Evolutionary conservation across 257 asterid genomes (phyloP).

Genomic region (Primulina tabacum): DNA sequence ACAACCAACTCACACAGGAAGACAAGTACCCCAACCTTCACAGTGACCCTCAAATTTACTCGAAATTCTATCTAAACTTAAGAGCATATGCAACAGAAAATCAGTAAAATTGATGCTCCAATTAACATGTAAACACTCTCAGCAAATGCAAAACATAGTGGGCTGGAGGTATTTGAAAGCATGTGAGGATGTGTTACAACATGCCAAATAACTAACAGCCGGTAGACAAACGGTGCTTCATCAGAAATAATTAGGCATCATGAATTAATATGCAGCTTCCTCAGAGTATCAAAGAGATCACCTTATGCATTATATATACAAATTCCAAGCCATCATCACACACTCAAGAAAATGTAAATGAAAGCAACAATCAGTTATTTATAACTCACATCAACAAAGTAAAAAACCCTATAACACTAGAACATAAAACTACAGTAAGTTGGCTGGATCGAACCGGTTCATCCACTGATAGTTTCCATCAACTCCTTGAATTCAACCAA

Average conservation of each 20-base stretch:
- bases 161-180: background rate
- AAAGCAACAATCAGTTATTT: conserved; percentile 13
- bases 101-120: background rate
- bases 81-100: background rate
- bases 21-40: background rate
- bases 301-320: background rate
- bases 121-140: background rate
- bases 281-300: conserved; percentile 1
- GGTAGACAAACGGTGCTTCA: background rate
- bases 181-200: background rate
- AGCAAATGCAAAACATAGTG: background rate
- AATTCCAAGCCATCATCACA: conserved; percentile 9
- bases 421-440: background rate
- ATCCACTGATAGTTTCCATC: background rate
- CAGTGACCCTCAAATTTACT: background rate
- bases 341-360: conserved; percentile 10
- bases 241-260: background rate
- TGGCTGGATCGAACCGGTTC: conserved; percentile 17
- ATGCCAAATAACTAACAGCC: conserved; percentile 21
- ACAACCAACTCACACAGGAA: background rate
- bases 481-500: conserved; percentile 41
- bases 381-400: conserved; percentile 11
- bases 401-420: background rate
- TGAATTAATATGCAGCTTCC: background rate
- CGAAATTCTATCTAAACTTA: background rate